phyloP scores from a whole-genome alignment of 371 early-diverging fungal genomes.

The Capniomyces stellatus region DNA sequence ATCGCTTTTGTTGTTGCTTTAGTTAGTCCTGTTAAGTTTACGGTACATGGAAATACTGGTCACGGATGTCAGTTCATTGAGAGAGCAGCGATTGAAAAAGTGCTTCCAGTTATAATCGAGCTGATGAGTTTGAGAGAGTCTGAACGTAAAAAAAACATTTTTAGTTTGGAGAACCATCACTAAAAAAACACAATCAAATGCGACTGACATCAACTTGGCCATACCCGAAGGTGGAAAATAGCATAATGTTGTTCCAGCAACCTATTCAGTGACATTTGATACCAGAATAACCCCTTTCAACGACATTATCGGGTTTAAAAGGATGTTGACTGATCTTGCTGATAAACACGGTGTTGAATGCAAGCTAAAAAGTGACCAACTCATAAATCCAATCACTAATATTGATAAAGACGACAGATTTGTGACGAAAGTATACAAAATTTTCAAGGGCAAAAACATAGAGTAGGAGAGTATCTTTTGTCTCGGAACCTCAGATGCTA shows the following conservation, averaged over 20 bases:
- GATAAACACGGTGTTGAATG: constrained; percentile 24
- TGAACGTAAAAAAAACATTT: constrained; percentile 16
- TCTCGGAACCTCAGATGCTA: constrained; percentile 55
- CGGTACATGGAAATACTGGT: constrained; percentile 38
- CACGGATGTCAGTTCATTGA: constrained; percentile 60
- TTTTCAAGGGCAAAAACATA: constrained; percentile 24
- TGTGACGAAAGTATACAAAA: constrained; percentile 34
- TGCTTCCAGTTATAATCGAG: constrained; percentile 34
- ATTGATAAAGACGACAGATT: constrained; percentile 35
- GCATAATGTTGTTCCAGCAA: constrained; percentile 49
- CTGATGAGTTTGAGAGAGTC: constrained; percentile 38
- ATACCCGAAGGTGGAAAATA: constrained; percentile 37
- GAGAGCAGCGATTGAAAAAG: constrained; percentile 41
- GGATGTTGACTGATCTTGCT: constrained; percentile 32
- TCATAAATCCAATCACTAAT: constrained; percentile 27
- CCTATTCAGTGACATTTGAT: constrained; percentile 40
- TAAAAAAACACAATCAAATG: constrained; percentile 43
- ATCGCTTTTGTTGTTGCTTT: not conserved
- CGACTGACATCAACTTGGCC: constrained; percentile 55
- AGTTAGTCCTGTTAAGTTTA: constrained; percentile 12
- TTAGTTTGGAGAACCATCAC: constrained; percentile 9
- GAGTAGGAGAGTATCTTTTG: not conserved
- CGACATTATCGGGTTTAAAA: constrained; percentile 33
- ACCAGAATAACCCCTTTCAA: constrained; percentile 45
- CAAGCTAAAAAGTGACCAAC: constrained; percentile 35